These are phyloP conservation scores for Fraxinus dipetala DNA, from an alignment of 305 asterid genomes.

Conservation along the genomic window DNA sequence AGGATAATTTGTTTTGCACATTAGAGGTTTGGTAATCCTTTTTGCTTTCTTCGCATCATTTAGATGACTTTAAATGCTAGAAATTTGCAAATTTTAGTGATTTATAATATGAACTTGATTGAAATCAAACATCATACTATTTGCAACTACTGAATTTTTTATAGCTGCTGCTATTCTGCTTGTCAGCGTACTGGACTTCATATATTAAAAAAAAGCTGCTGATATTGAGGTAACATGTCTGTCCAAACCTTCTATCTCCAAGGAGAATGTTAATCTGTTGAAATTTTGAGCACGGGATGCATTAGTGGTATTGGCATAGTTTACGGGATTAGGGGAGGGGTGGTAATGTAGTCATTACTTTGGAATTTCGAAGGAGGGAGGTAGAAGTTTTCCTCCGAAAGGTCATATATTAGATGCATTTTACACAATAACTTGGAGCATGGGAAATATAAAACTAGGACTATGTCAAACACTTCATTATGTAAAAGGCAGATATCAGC, in stretches of 20 bases:
- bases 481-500: not conserved
- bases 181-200: not conserved
- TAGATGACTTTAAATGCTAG: slow-evolving; percentile 9
- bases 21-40: slow-evolving; percentile 51
- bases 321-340: not conserved
- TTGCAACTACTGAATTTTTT: not conserved
- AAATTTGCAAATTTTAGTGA: not conserved
- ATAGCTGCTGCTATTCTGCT: not conserved
- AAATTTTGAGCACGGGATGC: not conserved
- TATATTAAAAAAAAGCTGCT: not conserved
- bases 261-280: not conserved
- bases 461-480: not conserved
- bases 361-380: not conserved
- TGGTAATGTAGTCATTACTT: not conserved
- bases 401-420: not conserved
- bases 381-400: not conserved
- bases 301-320: not conserved
- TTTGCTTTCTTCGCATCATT: not conserved
- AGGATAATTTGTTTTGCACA: slow-evolving; percentile 49
- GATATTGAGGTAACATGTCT: not conserved
- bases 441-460: not conserved
- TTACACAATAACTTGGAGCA: not conserved
- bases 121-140: not conserved
- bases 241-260: not conserved
- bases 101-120: not conserved